Base-by-base conservation (phyloP, 2,329 filamentous ascomycete species). In the Colletotrichum aenigma region DNA sequence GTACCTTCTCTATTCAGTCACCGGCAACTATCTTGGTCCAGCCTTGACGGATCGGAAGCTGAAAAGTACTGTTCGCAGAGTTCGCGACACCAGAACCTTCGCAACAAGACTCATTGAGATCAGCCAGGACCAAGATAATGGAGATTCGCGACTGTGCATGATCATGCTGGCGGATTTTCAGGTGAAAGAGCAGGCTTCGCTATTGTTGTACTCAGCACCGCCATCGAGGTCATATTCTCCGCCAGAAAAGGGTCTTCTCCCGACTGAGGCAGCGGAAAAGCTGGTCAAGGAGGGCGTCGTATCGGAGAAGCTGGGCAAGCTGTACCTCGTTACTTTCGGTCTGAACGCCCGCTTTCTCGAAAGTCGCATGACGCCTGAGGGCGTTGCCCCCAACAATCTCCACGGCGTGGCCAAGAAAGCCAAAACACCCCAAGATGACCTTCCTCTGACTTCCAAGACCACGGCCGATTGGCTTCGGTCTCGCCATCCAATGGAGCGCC, bases 91-190 rank as follows among this genome's bases (percentile, higher is more conserved):
- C 2, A 82, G 85, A 16, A 86, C 87, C 1, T 90, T 90, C 70
- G 85, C 85, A 4, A 90, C 88, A 1, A 82, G 87, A 3, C 81
- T 86, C 6, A 85, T 90, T 5, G 82, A 87, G 74, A 83, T 89
- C 32, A 84, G 81, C 66, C 88, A 90, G 71, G 77, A 80, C 28
- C 83, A 83, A 21, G 79, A 84, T 0, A 80, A 85, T 65, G 85
- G 85, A 12, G 74, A 79, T 4, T 72, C 80, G 7, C 84, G 88
- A 30, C 70, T 81, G 0, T 88, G 86, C 66, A 76, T 89, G 34
- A 84, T 88, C 66, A 78, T 88, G 1, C 77, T 87, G 1, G 85
- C 84, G 0, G 88, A 90, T 70, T 90, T 90, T 70, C 88, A 89
- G 32, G 78, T 82, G 6, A 77, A 78, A 7, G 88, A 89, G 76